Evolutionary conservation across 345 rosid species (phyloP).

Genomic region (Salix arbutifolia): DNA sequence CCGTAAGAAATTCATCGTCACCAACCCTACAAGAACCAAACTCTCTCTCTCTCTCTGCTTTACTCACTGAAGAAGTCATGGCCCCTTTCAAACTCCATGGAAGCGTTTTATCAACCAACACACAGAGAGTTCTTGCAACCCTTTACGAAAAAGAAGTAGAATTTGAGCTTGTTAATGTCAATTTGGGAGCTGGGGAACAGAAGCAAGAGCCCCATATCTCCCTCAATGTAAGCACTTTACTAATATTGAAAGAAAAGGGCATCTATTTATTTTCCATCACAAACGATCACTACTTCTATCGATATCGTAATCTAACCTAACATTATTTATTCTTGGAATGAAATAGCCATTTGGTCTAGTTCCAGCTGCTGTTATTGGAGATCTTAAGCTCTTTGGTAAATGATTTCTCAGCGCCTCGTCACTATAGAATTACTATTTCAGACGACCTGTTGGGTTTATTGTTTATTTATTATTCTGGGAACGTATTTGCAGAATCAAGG

Average conservation of each 20-base stretch:
- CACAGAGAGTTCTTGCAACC: slow-evolving; percentile 43
- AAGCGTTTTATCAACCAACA: slow-evolving; percentile 38
- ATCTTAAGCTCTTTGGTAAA: background rate
- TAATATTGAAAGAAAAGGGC: background rate
- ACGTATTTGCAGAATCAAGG: background rate
- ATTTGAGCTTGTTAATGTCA: slow-evolving; percentile 45
- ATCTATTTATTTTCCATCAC: background rate
- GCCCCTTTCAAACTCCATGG: slow-evolving; percentile 46
- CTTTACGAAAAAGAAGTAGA: slow-evolving; percentile 61
- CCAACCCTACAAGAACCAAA: too few species aligned
- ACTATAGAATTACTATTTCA: too few species aligned
- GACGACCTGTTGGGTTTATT: background rate
- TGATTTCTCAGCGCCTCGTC: background rate
- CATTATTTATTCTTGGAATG: background rate
- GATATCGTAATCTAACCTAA: background rate
- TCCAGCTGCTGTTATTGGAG: background rate
- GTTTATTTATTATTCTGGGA: background rate
- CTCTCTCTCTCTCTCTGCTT: background rate
- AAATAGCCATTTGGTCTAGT: background rate
- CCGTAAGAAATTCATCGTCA: background rate
- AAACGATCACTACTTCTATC: background rate
- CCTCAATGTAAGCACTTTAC: slow-evolving; percentile 44
- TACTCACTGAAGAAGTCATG: slow-evolving; percentile 19
- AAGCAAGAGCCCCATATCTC: slow-evolving; percentile 48
- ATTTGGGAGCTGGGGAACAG: slow-evolving; percentile 55